Conservation (phyloP, 768 basidiomycete species). For the Mrakia hoshinonis region DNA sequence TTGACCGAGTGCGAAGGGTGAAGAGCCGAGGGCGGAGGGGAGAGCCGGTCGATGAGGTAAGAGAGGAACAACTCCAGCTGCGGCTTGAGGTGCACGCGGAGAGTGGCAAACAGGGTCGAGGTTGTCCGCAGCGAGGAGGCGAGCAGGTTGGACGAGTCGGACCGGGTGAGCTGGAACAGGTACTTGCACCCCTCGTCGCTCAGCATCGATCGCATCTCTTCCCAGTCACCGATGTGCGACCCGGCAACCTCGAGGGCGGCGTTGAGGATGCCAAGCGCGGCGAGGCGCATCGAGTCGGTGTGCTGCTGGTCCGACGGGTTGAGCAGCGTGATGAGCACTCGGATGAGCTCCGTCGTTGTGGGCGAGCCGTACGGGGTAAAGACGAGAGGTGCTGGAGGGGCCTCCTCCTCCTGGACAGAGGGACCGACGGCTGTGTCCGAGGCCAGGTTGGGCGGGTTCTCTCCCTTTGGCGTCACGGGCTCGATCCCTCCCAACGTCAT, state of each 20-base stretch:
- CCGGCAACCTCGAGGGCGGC: conserved; percentile 80
- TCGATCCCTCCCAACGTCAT: neutral
- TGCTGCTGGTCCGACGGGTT: conserved; percentile 91
- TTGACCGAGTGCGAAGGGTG: conserved; percentile 33
- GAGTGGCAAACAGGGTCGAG: conserved; percentile 76
- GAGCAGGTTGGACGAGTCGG: conserved; percentile 71
- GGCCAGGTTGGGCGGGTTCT: neutral
- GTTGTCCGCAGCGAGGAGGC: conserved; percentile 74
- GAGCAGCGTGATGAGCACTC: conserved; percentile 87
- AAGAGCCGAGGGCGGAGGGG: conserved; percentile 43
- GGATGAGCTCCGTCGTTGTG: conserved; percentile 81
- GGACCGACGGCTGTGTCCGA: neutral
- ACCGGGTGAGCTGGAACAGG: conserved; percentile 81
- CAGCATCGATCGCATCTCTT: conserved; percentile 66
- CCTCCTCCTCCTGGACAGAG: neutral
- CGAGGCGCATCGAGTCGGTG: conserved; percentile 87
- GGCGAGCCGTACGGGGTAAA: conserved; percentile 68
- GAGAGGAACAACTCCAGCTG: conserved; percentile 93
- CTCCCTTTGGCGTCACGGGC: neutral
- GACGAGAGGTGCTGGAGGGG: neutral
- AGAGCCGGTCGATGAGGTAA: conserved; percentile 84
- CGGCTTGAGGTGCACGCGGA: conserved; percentile 75
- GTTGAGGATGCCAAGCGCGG: conserved; percentile 78
- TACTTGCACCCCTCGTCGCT: conserved; percentile 89
- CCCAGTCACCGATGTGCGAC: conserved; percentile 61